Evolutionary conservation across 1,284 basidiomycete species (phyloP), one percentile per base, ranked within the genome.

Genomic region (Spongiforma sp.): DNA sequence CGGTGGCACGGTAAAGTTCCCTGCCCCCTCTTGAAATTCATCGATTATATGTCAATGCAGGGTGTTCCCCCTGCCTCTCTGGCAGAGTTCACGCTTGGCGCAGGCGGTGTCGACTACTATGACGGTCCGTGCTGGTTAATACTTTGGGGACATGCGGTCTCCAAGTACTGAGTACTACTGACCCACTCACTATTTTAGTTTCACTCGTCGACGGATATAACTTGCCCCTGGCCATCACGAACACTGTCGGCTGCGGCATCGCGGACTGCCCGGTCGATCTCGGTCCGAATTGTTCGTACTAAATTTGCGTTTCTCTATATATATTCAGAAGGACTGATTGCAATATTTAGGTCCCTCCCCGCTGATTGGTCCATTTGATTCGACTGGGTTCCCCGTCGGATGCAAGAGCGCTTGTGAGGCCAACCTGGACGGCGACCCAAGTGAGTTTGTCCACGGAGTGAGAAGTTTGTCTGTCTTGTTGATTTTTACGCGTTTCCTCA

Each of bases 1-100:
- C n/a, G n/a, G n/a, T n/a, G n/a, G n/a, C n/a, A 85, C 84, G 24
- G 86, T 86, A 69, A 66, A 76, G 57, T 28, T 37, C 46, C 1
- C 21, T 3, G 5, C 41, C 48, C 5, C 21, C 14, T 34, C 34
- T 39, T 26, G 36, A 37, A 50, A n/a, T 28, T 21, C 4, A 24
- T 58, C 57, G 55, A 28, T 60, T 57, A 69, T 59, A 4, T 39
- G 15, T 59, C 32, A 39, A 61, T 61, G 21, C 26, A 77, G 83
- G 86, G 88, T 65, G 84, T 88, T 9, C 86, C 88, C 39, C 88
- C 88, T 60, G 87, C 84, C 9, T 82, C 83, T n/a, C 76, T 89
- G 32, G 87, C 86, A 9, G 86, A 89, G 68, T 89, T 81, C 73
- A 88, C 84, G 15, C 76, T 89, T 11, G 62, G 69, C 12, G 7